phyloP scores from a whole-genome alignment of 192 early-diverging fungal species.

The Anaeromyces robustus region DNA sequence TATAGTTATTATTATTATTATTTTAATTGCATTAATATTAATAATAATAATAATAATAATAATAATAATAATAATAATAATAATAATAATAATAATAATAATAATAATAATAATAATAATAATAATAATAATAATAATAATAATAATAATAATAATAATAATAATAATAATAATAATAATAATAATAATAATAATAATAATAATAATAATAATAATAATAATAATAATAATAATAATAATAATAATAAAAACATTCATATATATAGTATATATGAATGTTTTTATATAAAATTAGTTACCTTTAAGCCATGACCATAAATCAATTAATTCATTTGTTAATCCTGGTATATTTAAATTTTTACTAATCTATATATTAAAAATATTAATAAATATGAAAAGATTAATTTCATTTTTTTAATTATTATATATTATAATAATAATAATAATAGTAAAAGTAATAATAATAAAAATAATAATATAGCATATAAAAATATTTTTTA shows the following conservation, averaged over 20 bases:
- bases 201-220: not conserved
- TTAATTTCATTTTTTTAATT: too few species aligned
- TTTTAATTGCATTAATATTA: not conserved
- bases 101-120: too few species aligned
- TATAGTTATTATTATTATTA: not conserved
- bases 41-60: not conserved
- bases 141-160: too few species aligned
- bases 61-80: too few species aligned
- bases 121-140: slow-evolving; percentile 1
- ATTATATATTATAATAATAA: too few species aligned
- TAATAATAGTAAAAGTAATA: too few species aligned
- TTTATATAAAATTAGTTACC: not conserved
- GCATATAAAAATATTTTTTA: slow-evolving; percentile 13
- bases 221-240: not conserved
- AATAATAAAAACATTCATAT: too few species aligned
- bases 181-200: not conserved
- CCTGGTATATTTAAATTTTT: slow-evolving; percentile 3
- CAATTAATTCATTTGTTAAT: not conserved
- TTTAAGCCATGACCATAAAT: slow-evolving; percentile 11
- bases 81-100: slow-evolving; percentile 2
- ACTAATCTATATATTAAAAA: too few species aligned
- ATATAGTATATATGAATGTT: too few species aligned
- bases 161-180: too few species aligned
- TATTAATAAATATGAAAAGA: too few species aligned
- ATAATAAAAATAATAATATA: too few species aligned